Evolutionary conservation across 208 protist genomes (phyloP), one percentile per base, ranked within the genome.

Genomic region (Naegleria gruberi): DNA sequence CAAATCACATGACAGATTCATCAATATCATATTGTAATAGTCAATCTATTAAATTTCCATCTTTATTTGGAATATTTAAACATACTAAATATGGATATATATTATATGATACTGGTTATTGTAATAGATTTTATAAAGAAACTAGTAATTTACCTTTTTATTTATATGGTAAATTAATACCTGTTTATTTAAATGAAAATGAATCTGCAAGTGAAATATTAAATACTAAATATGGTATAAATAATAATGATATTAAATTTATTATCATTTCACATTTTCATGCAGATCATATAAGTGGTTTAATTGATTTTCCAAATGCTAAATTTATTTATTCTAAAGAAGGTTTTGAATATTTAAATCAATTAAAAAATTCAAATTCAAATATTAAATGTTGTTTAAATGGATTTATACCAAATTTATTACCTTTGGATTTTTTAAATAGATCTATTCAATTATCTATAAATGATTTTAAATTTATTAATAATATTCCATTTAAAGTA

Each of bases 251-350:
- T 23, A 34, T 82, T 17, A 82, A 34, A 40, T 42, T 40, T 41
- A 82, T 82, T 43, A 82, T 82, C 17, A 42, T 82, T 82, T 82
- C 74, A 40, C 74, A 82, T 42, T 82, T 82, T 82, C 74, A 82
- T 42, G 74, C 74, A 17, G 74, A 82, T 42, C 74, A 82, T 42
- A 42, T 82, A 7, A 82, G 74, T 41, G 74, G 74, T 40, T 82
- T 82, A 82, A 17, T 10, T 43, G 74, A 82, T 82, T 82, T 82
- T 42, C 74, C 74, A 82, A 82, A 43, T 34, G 74, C 74, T 42
- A 82, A 82, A 42, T 43, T 82, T 43, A 30, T 82, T 2, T 82
- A 15, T 15, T 42, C 40, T 8, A 82, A 82, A 82, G 40, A 34
- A 82, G 74, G 40, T 43, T 82, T 43, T 82, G 30, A 82, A 43